These are phyloP conservation scores for Collariella sp. DNA, from an alignment of 495 filamentous ascomycete genomes.

Conservation along the genomic window DNA sequence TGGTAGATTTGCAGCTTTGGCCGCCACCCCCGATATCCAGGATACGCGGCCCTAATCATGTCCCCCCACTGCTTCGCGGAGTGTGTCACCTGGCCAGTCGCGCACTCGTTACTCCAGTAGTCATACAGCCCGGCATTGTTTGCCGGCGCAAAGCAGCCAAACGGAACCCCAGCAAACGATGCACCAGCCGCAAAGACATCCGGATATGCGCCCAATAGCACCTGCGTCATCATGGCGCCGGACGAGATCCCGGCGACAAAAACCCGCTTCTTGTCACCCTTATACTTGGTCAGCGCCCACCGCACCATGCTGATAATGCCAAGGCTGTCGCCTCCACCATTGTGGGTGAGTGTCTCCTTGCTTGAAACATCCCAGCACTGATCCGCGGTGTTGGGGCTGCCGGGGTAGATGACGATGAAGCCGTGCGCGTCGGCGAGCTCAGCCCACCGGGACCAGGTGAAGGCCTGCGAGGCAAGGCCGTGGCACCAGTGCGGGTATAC, in stretches of 20 bases:
- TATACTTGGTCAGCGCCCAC: constrained; percentile 43
- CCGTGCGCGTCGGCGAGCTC: constrained; percentile 42
- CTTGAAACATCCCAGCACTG: constrained; percentile 47
- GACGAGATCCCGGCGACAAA: constrained; percentile 46
- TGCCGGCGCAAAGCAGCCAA: constrained; percentile 48
- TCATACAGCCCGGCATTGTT: constrained; percentile 21
- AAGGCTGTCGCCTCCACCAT: constrained; percentile 50
- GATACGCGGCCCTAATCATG: constrained; percentile 36
- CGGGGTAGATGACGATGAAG: constrained; percentile 49
- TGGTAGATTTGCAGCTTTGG: constrained; percentile 47
- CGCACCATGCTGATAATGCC: constrained; percentile 53
- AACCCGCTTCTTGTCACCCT: constrained; percentile 40
- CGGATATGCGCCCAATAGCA: constrained; percentile 50
- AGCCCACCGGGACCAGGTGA: constrained; percentile 26
- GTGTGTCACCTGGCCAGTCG: constrained; percentile 25
- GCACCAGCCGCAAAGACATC: constrained; percentile 47
- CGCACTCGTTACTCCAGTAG: constrained; percentile 32
- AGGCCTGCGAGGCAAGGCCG: constrained; percentile 23
- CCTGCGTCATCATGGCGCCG: constrained; percentile 49
- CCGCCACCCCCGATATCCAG: constrained; percentile 35
- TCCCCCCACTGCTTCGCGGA: constrained; percentile 36
- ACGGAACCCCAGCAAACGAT: constrained; percentile 50
- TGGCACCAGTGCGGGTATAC: constrained; percentile 51
- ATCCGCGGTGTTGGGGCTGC: constrained; percentile 39
- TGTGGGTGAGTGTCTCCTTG: constrained; percentile 39